Conservation (phyloP, 2,329 filamentous ascomycete genomes). For the Chaetothyriales sp. region DNA sequence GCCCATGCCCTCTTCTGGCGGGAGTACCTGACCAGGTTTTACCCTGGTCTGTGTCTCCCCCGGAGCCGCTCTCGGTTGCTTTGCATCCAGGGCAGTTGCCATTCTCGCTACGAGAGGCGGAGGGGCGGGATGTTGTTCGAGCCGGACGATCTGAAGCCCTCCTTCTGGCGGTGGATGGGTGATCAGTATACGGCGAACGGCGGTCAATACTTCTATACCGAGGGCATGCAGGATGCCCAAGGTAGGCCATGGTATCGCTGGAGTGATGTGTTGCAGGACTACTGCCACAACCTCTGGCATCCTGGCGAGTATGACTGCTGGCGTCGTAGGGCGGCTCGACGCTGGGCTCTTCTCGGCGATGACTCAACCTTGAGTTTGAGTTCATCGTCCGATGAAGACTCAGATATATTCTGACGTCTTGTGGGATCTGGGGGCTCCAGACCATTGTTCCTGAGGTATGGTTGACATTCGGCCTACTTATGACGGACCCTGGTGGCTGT, state of each 20-base stretch:
- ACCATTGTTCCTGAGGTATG: background rate
- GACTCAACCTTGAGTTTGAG: too few species aligned
- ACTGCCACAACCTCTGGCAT: background rate
- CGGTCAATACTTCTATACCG: background rate
- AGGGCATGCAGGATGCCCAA: background rate
- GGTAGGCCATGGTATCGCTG: background rate
- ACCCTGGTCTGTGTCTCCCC: background rate
- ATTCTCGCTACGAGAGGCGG: background rate
- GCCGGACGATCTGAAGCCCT: background rate
- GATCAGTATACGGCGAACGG: background rate
- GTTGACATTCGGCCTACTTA: background rate
- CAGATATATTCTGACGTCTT: background rate
- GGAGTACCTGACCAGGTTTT: background rate
- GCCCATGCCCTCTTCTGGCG: background rate
- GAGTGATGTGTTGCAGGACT: background rate
- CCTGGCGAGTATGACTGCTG: background rate
- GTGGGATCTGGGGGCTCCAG: background rate
- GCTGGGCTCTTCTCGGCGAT: background rate
- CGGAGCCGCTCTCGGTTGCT: background rate
- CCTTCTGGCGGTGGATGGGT: background rate
- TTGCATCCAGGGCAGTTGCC: background rate
- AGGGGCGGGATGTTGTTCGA: background rate
- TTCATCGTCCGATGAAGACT: background rate
- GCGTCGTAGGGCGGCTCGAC: background rate
- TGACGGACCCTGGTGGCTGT: background rate